Conservation (phyloP, 2,329 filamentous ascomycete genomes). For the Ampelomyces quisqualis region DNA sequence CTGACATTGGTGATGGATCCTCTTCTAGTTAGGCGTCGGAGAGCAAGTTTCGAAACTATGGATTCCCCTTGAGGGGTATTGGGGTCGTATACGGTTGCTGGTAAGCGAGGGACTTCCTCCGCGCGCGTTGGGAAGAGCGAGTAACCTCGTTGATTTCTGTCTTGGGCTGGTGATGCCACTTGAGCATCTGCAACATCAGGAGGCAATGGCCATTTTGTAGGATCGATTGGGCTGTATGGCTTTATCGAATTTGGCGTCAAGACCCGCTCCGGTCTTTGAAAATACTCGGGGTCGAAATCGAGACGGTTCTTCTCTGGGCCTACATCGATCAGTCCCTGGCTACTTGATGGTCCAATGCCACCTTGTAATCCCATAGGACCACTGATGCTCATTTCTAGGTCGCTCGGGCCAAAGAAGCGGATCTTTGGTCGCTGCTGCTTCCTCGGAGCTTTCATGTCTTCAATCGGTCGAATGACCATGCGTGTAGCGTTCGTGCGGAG, state of each 20-base stretch:
- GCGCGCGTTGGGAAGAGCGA: slow-evolving; percentile 44
- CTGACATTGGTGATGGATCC: slow-evolving; percentile 43
- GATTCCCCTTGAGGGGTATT: slow-evolving; percentile 18
- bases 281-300: slow-evolving; percentile 40
- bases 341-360: slow-evolving; percentile 36
- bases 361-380: slow-evolving; percentile 39
- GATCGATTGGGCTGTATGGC: slow-evolving; percentile 33
- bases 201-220: slow-evolving; percentile 41
- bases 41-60: slow-evolving; percentile 32
- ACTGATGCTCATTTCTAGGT: slow-evolving; percentile 47
- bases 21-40: slow-evolving; percentile 35
- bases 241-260: slow-evolving; percentile 33
- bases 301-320: slow-evolving; percentile 42
- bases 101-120: slow-evolving; percentile 43
- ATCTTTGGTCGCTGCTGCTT: slow-evolving; percentile 53
- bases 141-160: slow-evolving; percentile 37
- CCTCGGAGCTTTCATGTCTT: slow-evolving; percentile 43
- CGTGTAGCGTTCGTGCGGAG: slow-evolving; percentile 63
- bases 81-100: slow-evolving; percentile 43
- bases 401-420: slow-evolving; percentile 49
- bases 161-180: slow-evolving; percentile 16
- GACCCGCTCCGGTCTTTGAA: slow-evolving; percentile 33
- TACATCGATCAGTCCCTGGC: slow-evolving; percentile 41
- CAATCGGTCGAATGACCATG: slow-evolving; percentile 55
- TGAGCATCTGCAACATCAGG: slow-evolving; percentile 31